Evolutionary conservation across 306 rosid genomes (phyloP).

Genomic region (Begonia peltatifolia): DNA sequence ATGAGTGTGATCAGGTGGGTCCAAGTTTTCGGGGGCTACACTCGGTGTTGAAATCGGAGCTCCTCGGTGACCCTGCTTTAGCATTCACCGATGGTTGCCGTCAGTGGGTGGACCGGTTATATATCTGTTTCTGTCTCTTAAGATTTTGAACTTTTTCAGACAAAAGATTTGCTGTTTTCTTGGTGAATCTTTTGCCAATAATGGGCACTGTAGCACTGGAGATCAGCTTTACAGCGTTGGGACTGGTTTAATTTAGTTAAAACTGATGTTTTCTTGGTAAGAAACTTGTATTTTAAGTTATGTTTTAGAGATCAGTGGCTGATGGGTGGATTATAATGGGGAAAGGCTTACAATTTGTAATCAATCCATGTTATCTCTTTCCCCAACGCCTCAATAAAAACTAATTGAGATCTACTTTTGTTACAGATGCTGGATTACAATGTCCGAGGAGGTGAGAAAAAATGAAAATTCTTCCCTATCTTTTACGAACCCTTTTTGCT

Average conservation of each 20-base stretch:
- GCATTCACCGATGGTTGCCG: slow-evolving; percentile 33
- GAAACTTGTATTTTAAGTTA: too few species aligned
- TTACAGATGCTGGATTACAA: slow-evolving; percentile 43
- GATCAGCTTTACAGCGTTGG: too few species aligned
- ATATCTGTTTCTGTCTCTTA: not conserved
- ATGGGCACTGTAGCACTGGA: too few species aligned
- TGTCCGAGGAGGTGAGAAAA: slow-evolving; percentile 28
- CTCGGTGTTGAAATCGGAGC: slow-evolving; percentile 34
- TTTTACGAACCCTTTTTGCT: not conserved
- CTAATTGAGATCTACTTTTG: not conserved
- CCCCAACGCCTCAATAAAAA: too few species aligned
- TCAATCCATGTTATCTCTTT: too few species aligned
- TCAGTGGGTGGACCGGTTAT: slow-evolving; percentile 31
- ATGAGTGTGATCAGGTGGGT: slow-evolving; percentile 19
- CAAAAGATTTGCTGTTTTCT: not conserved
- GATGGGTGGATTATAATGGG: too few species aligned
- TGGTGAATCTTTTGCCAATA: too few species aligned
- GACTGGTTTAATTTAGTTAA: too few species aligned
- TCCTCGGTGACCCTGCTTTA: slow-evolving; percentile 31
- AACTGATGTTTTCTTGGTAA: too few species aligned
- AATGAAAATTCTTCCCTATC: not conserved
- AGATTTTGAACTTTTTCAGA: too few species aligned
- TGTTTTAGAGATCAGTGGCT: too few species aligned
- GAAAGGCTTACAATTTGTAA: too few species aligned
- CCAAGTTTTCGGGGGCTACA: slow-evolving; percentile 28